A percentile compares a stretch with the other conserved stretches of the same genome.
Conservation (phyloP, 2,329 filamentous ascomycete species). For the Venturia nashicola region DNA sequence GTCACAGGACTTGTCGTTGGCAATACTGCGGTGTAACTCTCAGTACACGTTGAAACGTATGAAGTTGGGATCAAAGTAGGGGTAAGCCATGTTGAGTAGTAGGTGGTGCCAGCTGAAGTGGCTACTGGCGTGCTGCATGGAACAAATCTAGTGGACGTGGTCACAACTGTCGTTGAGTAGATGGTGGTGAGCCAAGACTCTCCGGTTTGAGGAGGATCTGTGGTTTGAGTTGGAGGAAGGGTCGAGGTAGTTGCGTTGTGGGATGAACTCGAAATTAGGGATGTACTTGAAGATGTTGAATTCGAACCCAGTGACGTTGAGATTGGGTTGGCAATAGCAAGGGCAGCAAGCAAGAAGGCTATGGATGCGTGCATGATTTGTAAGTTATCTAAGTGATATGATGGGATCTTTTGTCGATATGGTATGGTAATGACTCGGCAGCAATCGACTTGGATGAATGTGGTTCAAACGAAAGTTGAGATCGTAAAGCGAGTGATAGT, state of each 20-base stretch:
- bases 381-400: neutral
- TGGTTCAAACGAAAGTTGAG: neutral
- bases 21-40: neutral
- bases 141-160: slow-evolving; percentile 5
- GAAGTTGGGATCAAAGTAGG: slow-evolving; percentile 2
- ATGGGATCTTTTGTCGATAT: neutral
- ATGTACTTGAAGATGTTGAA: neutral
- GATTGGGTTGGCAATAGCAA: neutral
- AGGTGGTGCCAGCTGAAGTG: slow-evolving; percentile 5
- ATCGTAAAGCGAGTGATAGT: neutral
- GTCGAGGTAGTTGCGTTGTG: slow-evolving; percentile 3
- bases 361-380: slow-evolving; percentile 1
- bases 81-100: slow-evolving; percentile 9
- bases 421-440: neutral
- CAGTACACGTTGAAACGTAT: slow-evolving; percentile 4
- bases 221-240: neutral
- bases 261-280: neutral
- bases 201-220: neutral
- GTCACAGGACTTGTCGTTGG: neutral
- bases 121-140: slow-evolving; percentile 9
- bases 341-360: neutral
- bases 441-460: neutral
- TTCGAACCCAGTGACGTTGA: neutral
- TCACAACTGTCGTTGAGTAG: slow-evolving; percentile 8
- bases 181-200: slow-evolving; percentile 6